Conservation (phyloP, 768 basidiomycete genomes). For the Podaxis rugospora region DNA sequence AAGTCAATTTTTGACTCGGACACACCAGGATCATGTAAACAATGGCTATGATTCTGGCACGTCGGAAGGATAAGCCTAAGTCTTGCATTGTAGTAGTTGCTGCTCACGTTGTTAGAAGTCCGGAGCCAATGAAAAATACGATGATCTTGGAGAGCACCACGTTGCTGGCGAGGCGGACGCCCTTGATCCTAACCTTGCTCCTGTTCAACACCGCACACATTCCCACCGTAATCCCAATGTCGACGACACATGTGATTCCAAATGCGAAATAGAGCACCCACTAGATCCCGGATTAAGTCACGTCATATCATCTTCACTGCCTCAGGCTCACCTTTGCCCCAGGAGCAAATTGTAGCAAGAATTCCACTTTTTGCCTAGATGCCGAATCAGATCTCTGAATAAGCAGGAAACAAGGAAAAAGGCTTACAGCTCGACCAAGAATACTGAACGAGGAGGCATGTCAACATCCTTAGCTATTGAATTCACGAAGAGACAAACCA, state of each 20-base stretch:
- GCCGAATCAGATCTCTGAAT: background rate
- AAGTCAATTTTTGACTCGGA: background rate
- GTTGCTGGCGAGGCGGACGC: conserved; percentile 1
- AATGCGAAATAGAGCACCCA: conserved; percentile 9
- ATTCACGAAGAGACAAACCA: background rate
- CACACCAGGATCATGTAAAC: conserved; percentile 7
- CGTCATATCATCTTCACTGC: background rate
- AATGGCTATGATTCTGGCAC: background rate
- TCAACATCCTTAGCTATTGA: background rate
- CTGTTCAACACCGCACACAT: conserved; percentile 1
- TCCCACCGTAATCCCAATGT: conserved; percentile 8
- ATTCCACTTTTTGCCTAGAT: background rate
- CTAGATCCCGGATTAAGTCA: background rate
- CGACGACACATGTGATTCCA: conserved; percentile 4
- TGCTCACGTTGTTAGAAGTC: conserved; percentile 6
- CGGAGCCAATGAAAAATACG: conserved; percentile 10
- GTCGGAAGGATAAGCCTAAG: background rate
- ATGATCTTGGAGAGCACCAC: conserved; percentile 11
- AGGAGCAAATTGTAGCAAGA: conserved; percentile 2
- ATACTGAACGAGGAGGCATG: background rate
- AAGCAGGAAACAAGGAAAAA: background rate
- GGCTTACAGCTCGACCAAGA: conserved; percentile 4
- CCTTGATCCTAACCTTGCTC: conserved; percentile 7
- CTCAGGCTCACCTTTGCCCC: background rate
- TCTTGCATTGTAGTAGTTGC: background rate